Evolutionary conservation across 768 basidiomycete species (phyloP), one percentile per base, ranked within the genome.

Genomic region (Jaapia argillacea): DNA sequence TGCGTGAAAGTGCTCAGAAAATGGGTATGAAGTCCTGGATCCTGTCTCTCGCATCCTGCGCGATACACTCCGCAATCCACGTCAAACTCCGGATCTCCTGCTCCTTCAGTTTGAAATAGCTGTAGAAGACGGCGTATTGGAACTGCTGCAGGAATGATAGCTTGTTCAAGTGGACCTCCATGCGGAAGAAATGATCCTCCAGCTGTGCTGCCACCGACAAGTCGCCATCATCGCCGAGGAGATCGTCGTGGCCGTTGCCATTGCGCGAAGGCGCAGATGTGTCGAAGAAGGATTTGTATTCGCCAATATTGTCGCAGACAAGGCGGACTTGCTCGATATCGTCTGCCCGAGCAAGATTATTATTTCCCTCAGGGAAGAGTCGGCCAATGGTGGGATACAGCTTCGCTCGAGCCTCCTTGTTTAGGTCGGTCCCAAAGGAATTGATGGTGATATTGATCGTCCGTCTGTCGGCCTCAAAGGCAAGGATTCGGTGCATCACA

Each of bases 391-490:
- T 72, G 4, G 96, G 96, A 74, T 94, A 98, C 28, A 99, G 77
- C 55, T 81, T 81, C 12, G 92, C 90, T 26, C 96, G 85, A 52
- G 89, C 84, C 58, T 99, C 96, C 63, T 99, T 99, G 31, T 84
- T 72, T 46, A 99, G 75, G 54, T 91, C 90, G 3, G 96, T 97
- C 47, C 84, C 85, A 66, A 98, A 94, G 10, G 96, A 98, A 71
- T 99, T 99, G 70, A 99, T 88, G 25, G 96, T 96, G 64, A 99
- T 97, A 69, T 98, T 99, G 61, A 98, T 84, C 1, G 92, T 85
- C 41, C 96, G 81, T 26, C 96, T 76, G 66, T 99, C 96, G 22
- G 94, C 96, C 69, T 99, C 96, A 56, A 99, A 99, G 5, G 84
- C 72, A 45, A 99, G 80, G 55, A 96, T 90, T 28, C 72, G 74